Percentiles rank a stretch among this genome's conserved stretches.
These are phyloP conservation scores for Lichtheimia corymbifera DNA, from an alignment of 371 early-diverging fungal genomes.

Conservation along the genomic window DNA sequence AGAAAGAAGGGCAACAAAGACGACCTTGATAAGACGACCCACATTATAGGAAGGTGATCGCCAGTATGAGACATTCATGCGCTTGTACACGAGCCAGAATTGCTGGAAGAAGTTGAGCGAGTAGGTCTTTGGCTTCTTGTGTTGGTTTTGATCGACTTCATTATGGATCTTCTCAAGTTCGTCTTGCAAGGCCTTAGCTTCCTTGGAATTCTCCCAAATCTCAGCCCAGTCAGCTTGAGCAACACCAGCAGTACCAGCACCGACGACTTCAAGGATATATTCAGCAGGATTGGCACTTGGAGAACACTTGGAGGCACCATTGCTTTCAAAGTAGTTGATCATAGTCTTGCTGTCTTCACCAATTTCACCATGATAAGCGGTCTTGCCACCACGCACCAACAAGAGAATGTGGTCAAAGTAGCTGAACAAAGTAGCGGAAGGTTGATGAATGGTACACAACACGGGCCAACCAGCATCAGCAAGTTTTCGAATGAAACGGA, in stretches of 20 bases:
- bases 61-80: conserved; percentile 70
- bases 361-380: conserved; percentile 80
- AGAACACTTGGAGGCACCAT: conserved; percentile 62
- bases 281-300: conserved; percentile 71
- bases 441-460: conserved; percentile 89
- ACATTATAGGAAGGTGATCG: conserved; percentile 68
- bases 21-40: conserved; percentile 58
- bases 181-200: conserved; percentile 39
- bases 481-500: conserved; percentile 72
- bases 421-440: conserved; percentile 78
- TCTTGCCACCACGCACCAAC: conserved; percentile 77
- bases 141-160: conserved; percentile 18
- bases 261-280: conserved; percentile 69
- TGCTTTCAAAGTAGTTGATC: conserved; percentile 66
- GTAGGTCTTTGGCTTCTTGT: conserved; percentile 20
- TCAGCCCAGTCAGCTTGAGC: conserved; percentile 64
- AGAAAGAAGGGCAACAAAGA: conserved; percentile 62
- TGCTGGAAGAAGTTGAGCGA: conserved; percentile 42
- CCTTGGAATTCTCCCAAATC: conserved; percentile 56
- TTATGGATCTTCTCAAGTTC: conserved; percentile 40
- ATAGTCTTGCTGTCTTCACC: conserved; percentile 55
- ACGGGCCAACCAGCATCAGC: conserved; percentile 69
- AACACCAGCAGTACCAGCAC: conserved; percentile 61
- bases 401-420: conserved; percentile 81
- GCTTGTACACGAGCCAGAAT: conserved; percentile 59